Evolutionary conservation across 2,329 filamentous ascomycete genomes (phyloP).

Genomic region (Penicillium crustosum): DNA sequence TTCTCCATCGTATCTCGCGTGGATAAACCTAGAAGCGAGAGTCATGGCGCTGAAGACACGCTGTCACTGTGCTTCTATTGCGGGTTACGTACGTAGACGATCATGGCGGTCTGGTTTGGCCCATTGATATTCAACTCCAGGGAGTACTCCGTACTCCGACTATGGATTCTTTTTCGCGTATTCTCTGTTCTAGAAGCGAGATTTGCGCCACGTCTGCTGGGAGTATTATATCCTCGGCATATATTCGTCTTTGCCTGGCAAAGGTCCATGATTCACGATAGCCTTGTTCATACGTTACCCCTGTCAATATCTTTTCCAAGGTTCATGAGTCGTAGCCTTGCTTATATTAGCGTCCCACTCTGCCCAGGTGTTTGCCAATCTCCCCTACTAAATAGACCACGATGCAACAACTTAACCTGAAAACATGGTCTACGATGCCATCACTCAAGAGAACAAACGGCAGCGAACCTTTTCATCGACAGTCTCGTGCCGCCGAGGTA

Average conservation of each 20-base stretch:
- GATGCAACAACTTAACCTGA: conserved; percentile 12
- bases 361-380: neutral
- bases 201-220: neutral
- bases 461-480: neutral
- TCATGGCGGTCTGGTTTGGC: conserved; percentile 15
- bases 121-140: conserved; percentile 4
- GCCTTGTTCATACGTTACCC: neutral
- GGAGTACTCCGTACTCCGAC: neutral
- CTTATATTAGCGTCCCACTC: neutral
- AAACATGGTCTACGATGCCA: conserved; percentile 9
- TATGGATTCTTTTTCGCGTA: conserved; percentile 9
- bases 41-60: conserved; percentile 8
- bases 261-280: neutral
- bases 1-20: conserved; percentile 21
- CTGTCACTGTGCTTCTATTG: conserved; percentile 7
- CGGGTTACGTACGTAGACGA: conserved; percentile 7
- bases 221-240: neutral
- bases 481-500: conserved; percentile 4
- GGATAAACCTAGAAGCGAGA: conserved; percentile 18
- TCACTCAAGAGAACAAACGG: conserved; percentile 7
- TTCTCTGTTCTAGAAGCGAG: conserved; percentile 6
- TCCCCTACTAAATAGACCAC: neutral
- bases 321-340: neutral
- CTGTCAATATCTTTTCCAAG: neutral
- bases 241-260: neutral